Base-by-base conservation (phyloP, 2,329 filamentous ascomycete species). In the Aspergillus costaricaensis region DNA sequence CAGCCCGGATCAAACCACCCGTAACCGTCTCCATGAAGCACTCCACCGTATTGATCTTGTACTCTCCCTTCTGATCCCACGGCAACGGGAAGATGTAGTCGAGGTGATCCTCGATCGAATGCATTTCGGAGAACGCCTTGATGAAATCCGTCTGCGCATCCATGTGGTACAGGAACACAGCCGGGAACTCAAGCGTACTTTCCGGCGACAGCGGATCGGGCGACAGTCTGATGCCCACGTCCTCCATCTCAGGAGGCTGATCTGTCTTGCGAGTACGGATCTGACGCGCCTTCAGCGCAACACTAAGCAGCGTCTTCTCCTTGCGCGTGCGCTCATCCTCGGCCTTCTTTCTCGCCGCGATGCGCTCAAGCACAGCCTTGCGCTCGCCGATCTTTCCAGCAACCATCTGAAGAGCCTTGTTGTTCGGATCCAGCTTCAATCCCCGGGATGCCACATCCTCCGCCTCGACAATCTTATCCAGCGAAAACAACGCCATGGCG, bases 131-230 rank as follows among this genome's bases (percentile, higher is more conserved):
- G 69, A 96, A 95, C 0, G 86, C 86, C 80, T 96, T 96, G 77
- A 99, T 85, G 69, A 99, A 95, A 76, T 99, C 95, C 1, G 87
- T 90, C 80, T 98, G 88, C 50, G 89, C 82, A 62, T 91, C 83
- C 65, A 89, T 80, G 5, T 95, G 94, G 75, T 99, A 99, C 58
- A 99, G 81, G 58, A 99, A 79, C 62, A 98, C 83, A 0, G 89
- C 83, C 0, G 95, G 95, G 70, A 97, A 91, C 3, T 82, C 82
- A 1, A 99, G 82, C 0, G 83, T 82, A 66, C 89, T 92, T 23
- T 83, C 83, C 5, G 91, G 86, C 65, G 95, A 90, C 25, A 91
- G 80, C 17, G 90, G 85, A 70, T 96, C 88, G 2, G 88, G 89
- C 9, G 85, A 83, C 5, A 98, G 85, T 57, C 81, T 78, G 49